A percentile compares a stretch with the other conserved stretches of the same genome.
Conservation (phyloP, 352 stramenopile species). For the Phytopythium montanum region DNA sequence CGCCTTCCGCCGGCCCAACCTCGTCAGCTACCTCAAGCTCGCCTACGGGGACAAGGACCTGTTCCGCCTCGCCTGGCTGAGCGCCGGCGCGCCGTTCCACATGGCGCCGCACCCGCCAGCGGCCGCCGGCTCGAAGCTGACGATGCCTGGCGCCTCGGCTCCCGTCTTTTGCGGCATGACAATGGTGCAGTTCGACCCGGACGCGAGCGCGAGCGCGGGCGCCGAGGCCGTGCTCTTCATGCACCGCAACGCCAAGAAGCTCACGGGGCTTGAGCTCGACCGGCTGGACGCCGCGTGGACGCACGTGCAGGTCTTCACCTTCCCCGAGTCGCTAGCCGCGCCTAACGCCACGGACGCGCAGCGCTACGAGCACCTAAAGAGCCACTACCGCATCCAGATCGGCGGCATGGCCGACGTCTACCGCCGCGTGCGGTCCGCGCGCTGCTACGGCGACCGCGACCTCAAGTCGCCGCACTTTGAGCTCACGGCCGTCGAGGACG, state of each 20-base stretch:
- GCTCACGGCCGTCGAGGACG: conserved; percentile 9
- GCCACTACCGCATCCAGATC: conserved; percentile 19
- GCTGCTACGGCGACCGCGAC: conserved; percentile 23
- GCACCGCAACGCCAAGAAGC: conserved; percentile 46
- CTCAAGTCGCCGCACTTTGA: conserved; percentile 23
- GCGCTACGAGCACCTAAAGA: conserved; percentile 17
- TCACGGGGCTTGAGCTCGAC: conserved; percentile 9
- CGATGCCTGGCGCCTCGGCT: conserved; percentile 1
- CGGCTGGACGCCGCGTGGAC: not conserved
- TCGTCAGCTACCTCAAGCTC: conserved; percentile 30
- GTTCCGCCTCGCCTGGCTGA: conserved; percentile 58
- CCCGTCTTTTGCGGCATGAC: conserved; percentile 48
- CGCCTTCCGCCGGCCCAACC: conserved; percentile 34
- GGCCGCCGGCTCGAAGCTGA: conserved; percentile 25
- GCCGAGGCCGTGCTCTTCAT: conserved; percentile 34
- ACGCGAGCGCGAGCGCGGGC: not conserved
- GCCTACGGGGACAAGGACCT: conserved; percentile 59
- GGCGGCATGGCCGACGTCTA: conserved; percentile 10
- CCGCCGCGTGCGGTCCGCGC: conserved; percentile 10
- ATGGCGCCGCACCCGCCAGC: conserved; percentile 42
- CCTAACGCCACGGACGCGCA: not conserved
- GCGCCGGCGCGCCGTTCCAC: conserved; percentile 36
- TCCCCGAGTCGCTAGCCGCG: not conserved
- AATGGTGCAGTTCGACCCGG: conserved; percentile 40
- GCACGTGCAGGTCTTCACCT: conserved; percentile 3